Evolutionary conservation across 1,139 yeast genomes (phyloP), one percentile per base, ranked within the genome.

Genomic region (Ogataea hybrid): DNA sequence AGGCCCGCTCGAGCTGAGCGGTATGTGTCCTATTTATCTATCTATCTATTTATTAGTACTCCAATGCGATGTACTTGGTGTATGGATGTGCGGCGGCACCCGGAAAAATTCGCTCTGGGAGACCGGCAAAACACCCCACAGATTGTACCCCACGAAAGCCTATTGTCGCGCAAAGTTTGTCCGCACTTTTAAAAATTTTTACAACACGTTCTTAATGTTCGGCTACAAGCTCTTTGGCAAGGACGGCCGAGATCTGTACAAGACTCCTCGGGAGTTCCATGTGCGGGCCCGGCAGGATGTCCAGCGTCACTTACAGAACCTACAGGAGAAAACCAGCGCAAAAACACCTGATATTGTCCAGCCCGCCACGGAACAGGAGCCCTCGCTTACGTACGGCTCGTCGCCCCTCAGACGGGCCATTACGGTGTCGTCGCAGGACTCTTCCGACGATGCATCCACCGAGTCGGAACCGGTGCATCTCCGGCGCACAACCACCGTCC

Each of bases 231-330:
- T 53, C 20, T 59, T 59, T 42, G 48, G 47, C 36, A 33, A 44
- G 16, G 31, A 36, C 35, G 59, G 52, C 22, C 50, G 41, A 10
- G 60, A 53, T 22, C 48, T 50, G 36, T 52, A 35, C 37, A 44
- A 47, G 27, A 60, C 64, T 6, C 65, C 65, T 3, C 46, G 42
- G n/a, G 57, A 54, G 49, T 61, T 56, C 39, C 61, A 61, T 25
- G 45, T 49, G 21, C 49, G 48, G 40, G 65, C 65, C 6, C 48
- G 64, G 11, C 52, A 57, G 23, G 64, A 61, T 28, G 52, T 61
- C 17, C 53, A 58, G 25, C 47, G 50, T 6, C 61, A 57, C 29
- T 42, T 61, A 8, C 46, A 47, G n/a, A 47, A 50, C n/a, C 28
- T 53, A 18, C 43, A 31, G 32, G 37, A 28, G 15, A 29, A 25